A percentile compares a stretch with the other conserved stretches of the same genome.
phyloP scores from a whole-genome alignment of 2,329 filamentous ascomycete genomes.

The Bipolaris gigantea region DNA sequence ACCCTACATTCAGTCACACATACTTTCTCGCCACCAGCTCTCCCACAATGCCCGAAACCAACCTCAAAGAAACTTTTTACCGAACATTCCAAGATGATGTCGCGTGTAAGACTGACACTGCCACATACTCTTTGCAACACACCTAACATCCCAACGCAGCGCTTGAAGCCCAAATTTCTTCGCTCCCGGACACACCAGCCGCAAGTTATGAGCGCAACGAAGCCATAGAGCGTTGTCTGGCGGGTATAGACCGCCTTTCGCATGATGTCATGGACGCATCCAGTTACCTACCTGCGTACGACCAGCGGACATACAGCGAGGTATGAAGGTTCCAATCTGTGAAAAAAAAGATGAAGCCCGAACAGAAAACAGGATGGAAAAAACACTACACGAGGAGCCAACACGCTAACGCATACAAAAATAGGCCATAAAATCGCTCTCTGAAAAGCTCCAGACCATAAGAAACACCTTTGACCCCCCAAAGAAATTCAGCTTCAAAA shows the following conservation, averaged over 20 bases:
- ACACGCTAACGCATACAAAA: slow-evolving; percentile 38
- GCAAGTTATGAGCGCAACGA: slow-evolving; percentile 73
- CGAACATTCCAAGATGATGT: slow-evolving; percentile 78
- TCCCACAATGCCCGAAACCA: slow-evolving; percentile 23
- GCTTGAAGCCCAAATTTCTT: slow-evolving; percentile 77
- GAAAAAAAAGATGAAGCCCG: slow-evolving; percentile 59
- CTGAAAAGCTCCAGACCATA: slow-evolving; percentile 74
- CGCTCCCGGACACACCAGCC: slow-evolving; percentile 59
- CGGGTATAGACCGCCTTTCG: slow-evolving; percentile 77
- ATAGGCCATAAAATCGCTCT: slow-evolving; percentile 76
- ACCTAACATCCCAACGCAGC: slow-evolving; percentile 53
- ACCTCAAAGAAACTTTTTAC: slow-evolving; percentile 77
- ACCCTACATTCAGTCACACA: background rate
- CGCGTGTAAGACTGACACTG: slow-evolving; percentile 56
- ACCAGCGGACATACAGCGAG: slow-evolving; percentile 82
- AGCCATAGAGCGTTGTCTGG: slow-evolving; percentile 77
- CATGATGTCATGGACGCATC: slow-evolving; percentile 83
- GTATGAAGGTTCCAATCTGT: slow-evolving; percentile 80
- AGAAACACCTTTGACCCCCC: slow-evolving; percentile 68
- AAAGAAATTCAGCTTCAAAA: slow-evolving; percentile 82
- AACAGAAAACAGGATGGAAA: slow-evolving; percentile 45
- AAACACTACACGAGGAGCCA: background rate
- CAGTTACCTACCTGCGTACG: slow-evolving; percentile 82
- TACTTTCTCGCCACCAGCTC: slow-evolving; percentile 16
- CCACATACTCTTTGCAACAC: no score